Percentiles rank a stretch among this genome's conserved stretches.
phyloP scores from a whole-genome alignment of 495 filamentous ascomycete genomes.

The Penicillium dipodomyicola region DNA sequence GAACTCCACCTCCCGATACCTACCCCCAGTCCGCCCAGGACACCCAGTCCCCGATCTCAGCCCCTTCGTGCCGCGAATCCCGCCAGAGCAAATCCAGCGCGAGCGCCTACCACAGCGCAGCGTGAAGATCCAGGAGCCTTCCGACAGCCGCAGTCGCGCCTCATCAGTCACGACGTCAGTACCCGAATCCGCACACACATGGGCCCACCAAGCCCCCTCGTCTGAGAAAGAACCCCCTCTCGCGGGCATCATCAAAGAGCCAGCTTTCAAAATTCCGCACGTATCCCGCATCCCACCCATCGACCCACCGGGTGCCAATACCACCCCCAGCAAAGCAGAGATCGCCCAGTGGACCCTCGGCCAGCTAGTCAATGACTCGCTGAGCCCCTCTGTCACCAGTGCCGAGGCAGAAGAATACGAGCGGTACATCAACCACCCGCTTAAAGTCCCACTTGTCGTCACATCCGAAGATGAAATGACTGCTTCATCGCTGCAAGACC shows the following conservation, averaged over 20 bases:
- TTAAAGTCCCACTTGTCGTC: conserved; percentile 83
- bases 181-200: conserved; percentile 18
- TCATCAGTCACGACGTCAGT: conserved; percentile 5
- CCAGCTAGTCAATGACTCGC: conserved; percentile 74
- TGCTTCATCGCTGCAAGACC: conserved; percentile 38
- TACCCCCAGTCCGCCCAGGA: conserved; percentile 64
- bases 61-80: conserved; percentile 73
- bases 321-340: conserved; percentile 56
- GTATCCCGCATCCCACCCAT: conserved; percentile 26
- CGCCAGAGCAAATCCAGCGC: conserved; percentile 38
- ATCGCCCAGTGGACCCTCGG: conserved; percentile 81
- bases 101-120: conserved; percentile 41
- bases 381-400: conserved; percentile 72
- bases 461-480: conserved; percentile 62
- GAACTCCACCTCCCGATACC: conserved; percentile 79
- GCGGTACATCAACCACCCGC: conserved; percentile 87
- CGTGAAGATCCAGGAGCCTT: conserved; percentile 47
- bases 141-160: conserved; percentile 9
- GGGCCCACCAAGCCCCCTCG: conserved; percentile 33
- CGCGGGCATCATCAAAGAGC: conserved; percentile 46
- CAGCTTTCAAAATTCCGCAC: conserved; percentile 26
- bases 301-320: conserved; percentile 22
- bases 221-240: conserved; percentile 32
- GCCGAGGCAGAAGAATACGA: conserved; percentile 82
- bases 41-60: conserved; percentile 73